A percentile compares a stretch with the other conserved stretches of the same genome.
phyloP scores from a whole-genome alignment of 129 eudicot genomes.

The Logfia minima region DNA sequence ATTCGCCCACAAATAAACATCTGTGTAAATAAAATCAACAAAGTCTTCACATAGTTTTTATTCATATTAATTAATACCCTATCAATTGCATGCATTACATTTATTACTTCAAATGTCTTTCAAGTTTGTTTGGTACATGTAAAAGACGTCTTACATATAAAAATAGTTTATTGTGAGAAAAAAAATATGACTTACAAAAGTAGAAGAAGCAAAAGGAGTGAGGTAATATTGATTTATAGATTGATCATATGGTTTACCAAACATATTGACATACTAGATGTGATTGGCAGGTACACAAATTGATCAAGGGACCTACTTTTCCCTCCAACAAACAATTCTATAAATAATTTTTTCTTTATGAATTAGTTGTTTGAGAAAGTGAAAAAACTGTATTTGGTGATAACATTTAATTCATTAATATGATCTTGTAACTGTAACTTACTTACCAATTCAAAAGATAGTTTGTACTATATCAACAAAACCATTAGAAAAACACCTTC shows the following conservation, averaged over 20 bases:
- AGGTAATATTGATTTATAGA: constrained; percentile 19
- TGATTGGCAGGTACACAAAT: constrained; percentile 1
- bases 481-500: not conserved
- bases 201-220: not conserved
- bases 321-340: not conserved
- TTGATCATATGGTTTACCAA: constrained; percentile 32
- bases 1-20: constrained; percentile 6
- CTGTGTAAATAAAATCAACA: not conserved
- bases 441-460: too few relatives aligned
- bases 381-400: not conserved
- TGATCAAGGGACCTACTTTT: not conserved
- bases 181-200: not conserved
- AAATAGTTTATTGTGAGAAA: not conserved
- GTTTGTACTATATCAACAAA: too few relatives aligned
- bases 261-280: constrained; percentile 27
- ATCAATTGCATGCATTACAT: not conserved
- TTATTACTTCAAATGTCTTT: too few relatives aligned
- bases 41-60: too few relatives aligned
- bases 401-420: too few relatives aligned
- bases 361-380: not conserved
- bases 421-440: too few relatives aligned
- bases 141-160: not conserved
- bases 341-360: not conserved
- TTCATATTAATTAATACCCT: not conserved
- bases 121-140: not conserved